Base-by-base conservation (phyloP, 257 asterid species). In the Cinchona pubescens region DNA sequence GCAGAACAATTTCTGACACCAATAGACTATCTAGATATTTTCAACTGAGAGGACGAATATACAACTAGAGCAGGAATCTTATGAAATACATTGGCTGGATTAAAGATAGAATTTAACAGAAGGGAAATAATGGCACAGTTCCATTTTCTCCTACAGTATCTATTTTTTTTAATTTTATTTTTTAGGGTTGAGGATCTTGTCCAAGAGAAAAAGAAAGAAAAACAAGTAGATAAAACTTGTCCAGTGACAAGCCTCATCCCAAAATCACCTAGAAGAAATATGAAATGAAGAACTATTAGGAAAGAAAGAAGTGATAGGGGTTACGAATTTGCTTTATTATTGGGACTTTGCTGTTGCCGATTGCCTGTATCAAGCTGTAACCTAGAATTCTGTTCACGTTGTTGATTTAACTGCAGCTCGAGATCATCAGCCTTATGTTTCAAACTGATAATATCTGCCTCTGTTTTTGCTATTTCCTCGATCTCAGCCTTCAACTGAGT, bases 351-450 rank as follows among this genome's bases (percentile, higher is more conserved):
- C 42, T 45, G 86, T 34, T 76, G 82, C 73, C 83, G 88, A 77
- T 82, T 78, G 85, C 82, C 80, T 58, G 59, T 72, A 65, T 91
- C 91, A 40, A 76, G 76, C 38, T 83, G 85, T 59, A 83, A 79
- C 82, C 79, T 84, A 72, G 85, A 86, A 79, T 84, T 93, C 66
- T 85, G 86, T 74, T 86, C 96, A 56, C 90, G 89, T 71, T 86
- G 90, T 73, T 87, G 89, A 83, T 68, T 79, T 74, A 94, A 85
- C 83, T 86, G 91, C 73, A 69, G 68, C 53, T 85, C 91, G 59
- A 94, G 93, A 81, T 91, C 96, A 79, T 80, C 89, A 59, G 92
- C 91, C 78, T 79, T 89, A 84, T 88, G 89, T 76, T 85, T 88
- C 75, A 92, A 84, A 71, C 77, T 76, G 61, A 42, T 65, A 75